phyloP scores from a whole-genome alignment of 1,284 basidiomycete species.

The Malassezia nana region DNA sequence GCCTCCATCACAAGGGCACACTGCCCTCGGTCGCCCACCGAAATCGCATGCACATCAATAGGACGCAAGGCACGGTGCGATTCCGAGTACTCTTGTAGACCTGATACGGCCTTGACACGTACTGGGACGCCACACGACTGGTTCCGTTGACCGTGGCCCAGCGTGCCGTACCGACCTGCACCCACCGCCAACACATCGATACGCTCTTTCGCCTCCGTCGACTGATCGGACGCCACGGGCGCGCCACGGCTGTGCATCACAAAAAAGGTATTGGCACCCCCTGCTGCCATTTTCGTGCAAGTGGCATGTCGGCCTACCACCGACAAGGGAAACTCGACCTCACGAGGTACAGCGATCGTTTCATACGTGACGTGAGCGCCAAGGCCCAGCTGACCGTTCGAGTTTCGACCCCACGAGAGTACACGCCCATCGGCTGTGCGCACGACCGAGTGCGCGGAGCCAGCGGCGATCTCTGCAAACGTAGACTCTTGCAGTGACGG shows the following conservation, averaged over 20 bases:
- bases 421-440: constrained; percentile 60
- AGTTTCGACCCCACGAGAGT: constrained; percentile 51
- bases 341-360: constrained; percentile 70
- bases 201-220: constrained; percentile 15
- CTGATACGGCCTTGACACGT: constrained; percentile 70
- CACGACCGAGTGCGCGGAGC: constrained; percentile 61
- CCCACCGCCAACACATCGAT: constrained; percentile 70
- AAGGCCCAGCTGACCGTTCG: constrained; percentile 66
- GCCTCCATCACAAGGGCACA: constrained; percentile 44
- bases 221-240: constrained; percentile 4
- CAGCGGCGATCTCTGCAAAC: constrained; percentile 64
- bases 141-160: constrained; percentile 71
- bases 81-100: constrained; percentile 55
- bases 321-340: constrained; percentile 57
- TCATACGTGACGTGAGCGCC: constrained; percentile 62
- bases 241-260: constrained; percentile 21
- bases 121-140: constrained; percentile 64
- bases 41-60: constrained; percentile 61
- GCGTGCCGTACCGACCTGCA: constrained; percentile 70
- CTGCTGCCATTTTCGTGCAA: constrained; percentile 50
- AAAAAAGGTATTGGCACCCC: constrained; percentile 41
- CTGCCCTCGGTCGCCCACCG: constrained; percentile 61
- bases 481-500: constrained; percentile 63
- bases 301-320: constrained; percentile 1
- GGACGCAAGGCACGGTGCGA: constrained; percentile 51